Evolutionary conservation across 305 asterid genomes (phyloP), one percentile per base, ranked within the genome.

Genomic region (Ilex paraguariensis): DNA sequence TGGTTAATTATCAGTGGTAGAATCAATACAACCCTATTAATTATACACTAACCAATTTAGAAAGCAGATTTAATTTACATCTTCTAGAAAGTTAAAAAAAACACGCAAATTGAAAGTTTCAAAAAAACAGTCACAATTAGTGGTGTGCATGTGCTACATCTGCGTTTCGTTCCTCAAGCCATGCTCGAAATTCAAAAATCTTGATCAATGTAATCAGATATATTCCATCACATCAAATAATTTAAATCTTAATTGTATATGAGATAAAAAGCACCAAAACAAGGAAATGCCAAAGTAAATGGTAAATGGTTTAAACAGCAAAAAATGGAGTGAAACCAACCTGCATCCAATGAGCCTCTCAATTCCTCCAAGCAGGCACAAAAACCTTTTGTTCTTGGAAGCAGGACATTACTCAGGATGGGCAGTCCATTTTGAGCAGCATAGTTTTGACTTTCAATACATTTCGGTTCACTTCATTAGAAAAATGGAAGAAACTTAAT

Each of bases 361-460:
- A 88, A 79, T 65, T 62, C 81, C 59, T 86, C 83, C 72, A 88
- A 72, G 63, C 92, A 86, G 46, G 94, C 77, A 60, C 72, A 75
- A 67, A 88, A 91, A 3, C 98, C 96, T 73, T 86, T 91, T 8
- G 82, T 79, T 76, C 85, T 88, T 1, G 96, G 96, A 60, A 85
- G 87, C 66, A 88, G 79, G 70, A 88, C 94, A 48, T 85, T 84
- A 78, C 80, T 82, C 77, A 91, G 70, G 65, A 86, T 46, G 31
- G 98, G 98, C 44, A 84, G 78, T 56, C 94, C 95, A 17, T 83
- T 77, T 72, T 88, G 94, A 53, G 84, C 68, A 67, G 98, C 98
- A 70, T 79, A 83, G 60, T 79, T 80, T 78, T 88, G 83, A 74
- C 88, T 84, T 6, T 87, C 82, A 21, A 66, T 32, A 72, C 91